Evolutionary conservation across 352 stramenopile genomes (phyloP), one percentile per base, ranked within the genome.

Genomic region (Phytophthora tubulina): DNA sequence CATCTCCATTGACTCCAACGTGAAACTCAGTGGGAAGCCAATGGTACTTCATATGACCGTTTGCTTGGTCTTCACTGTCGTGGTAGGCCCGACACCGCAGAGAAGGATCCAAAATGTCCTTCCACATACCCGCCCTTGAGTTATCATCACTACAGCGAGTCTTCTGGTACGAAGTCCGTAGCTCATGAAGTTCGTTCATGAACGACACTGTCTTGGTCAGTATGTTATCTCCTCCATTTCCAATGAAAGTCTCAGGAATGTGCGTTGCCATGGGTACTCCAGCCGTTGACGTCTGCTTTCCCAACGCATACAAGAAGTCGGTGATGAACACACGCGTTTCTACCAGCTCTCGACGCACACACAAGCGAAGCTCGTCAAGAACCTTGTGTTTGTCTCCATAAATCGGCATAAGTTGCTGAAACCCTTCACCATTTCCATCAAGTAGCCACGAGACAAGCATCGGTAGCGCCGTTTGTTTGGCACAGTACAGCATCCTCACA

Each of bases 11-110:
- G 11, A 8, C 48, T 6, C 9, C 39, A 48, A 66, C 49, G 11
- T 66, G 55, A 15, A 72, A 72, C 6, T 72, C 64, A 10, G 55
- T 67, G 13, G 64, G 55, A n/a, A 72, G 55, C 64, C 64, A 72
- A 30, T 72, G 64, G 15, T 57, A 66, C 31, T 32, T 51, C 21
- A n/a, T 17, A 8, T 21, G 17, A 8, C 21, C 36, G 11, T 38
- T 33, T 5, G 32, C 21, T 27, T 27, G 21, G 21, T 27, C 27
- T 21, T 51, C 38, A n/a, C 33, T 33, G 30, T 27, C 21, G 21
- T 27, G 21, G 21, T 62, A 66, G 32, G 39, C 39, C 30, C 64
- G 56, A 45, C 64, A 67, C 6, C 64, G 33, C 21, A 67, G 17
- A 6, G 55, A 72, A 3, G 64, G 64, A 11, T 72, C 64, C 4